phyloP scores from a whole-genome alignment of 2,329 filamentous ascomycete genomes.

The Ophiostoma pallidulum region DNA sequence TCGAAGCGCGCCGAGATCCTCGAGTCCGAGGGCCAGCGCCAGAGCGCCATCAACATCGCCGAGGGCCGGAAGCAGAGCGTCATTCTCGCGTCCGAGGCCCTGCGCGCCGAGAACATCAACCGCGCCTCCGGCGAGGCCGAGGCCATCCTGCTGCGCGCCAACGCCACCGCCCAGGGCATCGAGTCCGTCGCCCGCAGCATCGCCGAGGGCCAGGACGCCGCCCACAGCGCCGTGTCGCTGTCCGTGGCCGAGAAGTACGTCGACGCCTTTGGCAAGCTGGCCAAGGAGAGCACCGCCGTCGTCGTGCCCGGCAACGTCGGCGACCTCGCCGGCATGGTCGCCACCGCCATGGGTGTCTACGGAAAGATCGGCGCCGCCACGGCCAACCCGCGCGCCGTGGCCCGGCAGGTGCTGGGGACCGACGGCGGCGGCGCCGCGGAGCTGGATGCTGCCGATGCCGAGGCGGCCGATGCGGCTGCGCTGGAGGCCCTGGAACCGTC shows the following conservation, averaged over 20 bases:
- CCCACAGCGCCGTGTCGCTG: conserved; percentile 75
- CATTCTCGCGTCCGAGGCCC: conserved; percentile 87
- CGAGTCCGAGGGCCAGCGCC: conserved; percentile 91
- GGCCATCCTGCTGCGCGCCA: conserved; percentile 75
- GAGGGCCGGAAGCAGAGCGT: conserved; percentile 96
- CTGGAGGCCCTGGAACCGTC: conserved; percentile 3
- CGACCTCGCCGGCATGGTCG: conserved; percentile 94
- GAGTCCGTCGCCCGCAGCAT: conserved; percentile 76
- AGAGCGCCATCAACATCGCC: conserved; percentile 97
- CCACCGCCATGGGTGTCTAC: conserved; percentile 89
- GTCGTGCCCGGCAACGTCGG: conserved; percentile 96
- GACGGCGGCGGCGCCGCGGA: background rate
- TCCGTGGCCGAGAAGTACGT: conserved; percentile 97
- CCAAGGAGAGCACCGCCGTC: conserved; percentile 89
- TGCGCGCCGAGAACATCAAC: conserved; percentile 89
- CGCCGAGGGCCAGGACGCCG: conserved; percentile 59
- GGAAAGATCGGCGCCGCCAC: conserved; percentile 83
- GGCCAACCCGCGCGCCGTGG: conserved; percentile 56
- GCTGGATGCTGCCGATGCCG: conserved; percentile 15
- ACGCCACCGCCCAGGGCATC: conserved; percentile 79
- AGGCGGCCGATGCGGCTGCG: conserved; percentile 14
- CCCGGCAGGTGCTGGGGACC: conserved; percentile 38
- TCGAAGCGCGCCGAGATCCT: conserved; percentile 97
- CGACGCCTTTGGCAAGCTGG: conserved; percentile 78
- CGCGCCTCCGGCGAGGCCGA: conserved; percentile 85